phyloP scores from a whole-genome alignment of 2,329 filamentous ascomycete species.

The Xylariaceae sp. region DNA sequence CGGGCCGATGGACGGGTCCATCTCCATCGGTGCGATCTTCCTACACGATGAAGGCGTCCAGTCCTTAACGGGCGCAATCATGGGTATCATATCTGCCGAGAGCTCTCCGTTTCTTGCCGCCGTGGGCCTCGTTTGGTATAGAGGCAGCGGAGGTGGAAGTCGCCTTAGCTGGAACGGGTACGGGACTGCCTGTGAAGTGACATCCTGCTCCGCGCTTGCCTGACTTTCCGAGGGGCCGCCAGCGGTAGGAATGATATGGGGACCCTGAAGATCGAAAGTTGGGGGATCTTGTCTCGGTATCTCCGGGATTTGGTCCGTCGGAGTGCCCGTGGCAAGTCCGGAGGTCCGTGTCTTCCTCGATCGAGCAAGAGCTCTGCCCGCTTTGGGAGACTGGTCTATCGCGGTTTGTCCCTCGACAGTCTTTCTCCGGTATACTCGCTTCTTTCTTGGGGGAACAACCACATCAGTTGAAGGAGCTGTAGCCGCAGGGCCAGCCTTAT shows the following conservation, averaged over 20 bases:
- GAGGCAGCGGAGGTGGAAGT: conserved; percentile 2
- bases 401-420: conserved; percentile 12
- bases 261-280: neutral
- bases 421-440: conserved; percentile 8
- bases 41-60: conserved; percentile 20
- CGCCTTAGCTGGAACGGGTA: conserved; percentile 7
- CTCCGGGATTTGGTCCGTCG: conserved; percentile 8
- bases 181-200: conserved; percentile 26
- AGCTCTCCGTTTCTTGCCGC: too few species aligned
- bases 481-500: too few species aligned
- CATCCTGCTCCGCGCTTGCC: conserved; percentile 43
- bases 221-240: conserved; percentile 12
- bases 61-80: conserved; percentile 24
- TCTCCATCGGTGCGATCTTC: conserved; percentile 25
- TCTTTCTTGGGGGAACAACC: too few species aligned
- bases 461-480: too few species aligned
- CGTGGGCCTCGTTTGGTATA: too few species aligned
- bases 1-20: conserved; percentile 24
- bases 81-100: conserved; percentile 11
- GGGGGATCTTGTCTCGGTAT: conserved; percentile 5
- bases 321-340: conserved; percentile 3
- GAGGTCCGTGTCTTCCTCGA: conserved; percentile 21
- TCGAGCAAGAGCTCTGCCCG: conserved; percentile 21
- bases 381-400: conserved; percentile 23
- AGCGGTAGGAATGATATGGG: neutral